Conservation (phyloP, 192 early-diverging fungal species). For the Spizellomyces punctatus region DNA sequence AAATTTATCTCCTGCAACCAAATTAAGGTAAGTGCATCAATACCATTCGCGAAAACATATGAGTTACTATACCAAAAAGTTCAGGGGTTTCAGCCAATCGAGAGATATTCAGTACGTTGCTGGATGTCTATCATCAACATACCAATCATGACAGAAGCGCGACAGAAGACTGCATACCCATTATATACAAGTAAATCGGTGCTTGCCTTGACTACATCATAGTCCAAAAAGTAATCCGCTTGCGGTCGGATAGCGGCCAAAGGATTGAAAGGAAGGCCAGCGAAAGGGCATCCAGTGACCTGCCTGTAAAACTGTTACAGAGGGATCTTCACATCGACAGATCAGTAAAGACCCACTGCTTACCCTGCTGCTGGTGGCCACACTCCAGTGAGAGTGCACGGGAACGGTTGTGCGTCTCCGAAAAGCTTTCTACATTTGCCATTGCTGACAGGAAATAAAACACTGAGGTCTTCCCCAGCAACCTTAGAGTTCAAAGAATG, state of each 20-base stretch:
- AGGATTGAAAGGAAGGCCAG: not conserved
- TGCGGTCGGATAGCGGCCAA: not conserved
- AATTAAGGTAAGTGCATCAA: too few relatives aligned
- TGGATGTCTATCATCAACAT: conserved; percentile 7
- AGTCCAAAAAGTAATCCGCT: conserved; percentile 6
- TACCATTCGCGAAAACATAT: too few relatives aligned
- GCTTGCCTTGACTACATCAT: conserved; percentile 28
- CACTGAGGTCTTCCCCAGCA: conserved; percentile 28
- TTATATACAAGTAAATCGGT: conserved; percentile 73
- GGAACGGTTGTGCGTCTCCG: not conserved
- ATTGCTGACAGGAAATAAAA: conserved; percentile 17
- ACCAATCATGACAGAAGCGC: not conserved
- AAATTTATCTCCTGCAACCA: not conserved
- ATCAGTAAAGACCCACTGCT: too few relatives aligned
- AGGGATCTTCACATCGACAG: too few relatives aligned
- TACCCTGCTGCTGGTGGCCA: too few relatives aligned
- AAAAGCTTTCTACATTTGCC: not conserved
- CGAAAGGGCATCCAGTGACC: not conserved
- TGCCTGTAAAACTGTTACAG: too few relatives aligned
- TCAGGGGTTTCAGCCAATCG: conserved; percentile 34
- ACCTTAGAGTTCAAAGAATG: not conserved
- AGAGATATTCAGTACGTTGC: conserved; percentile 70
- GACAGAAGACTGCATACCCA: conserved; percentile 40
- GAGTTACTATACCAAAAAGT: not conserved
- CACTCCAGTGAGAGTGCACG: not conserved